phyloP scores from a whole-genome alignment of 106 monocot species.

The Allium sativum region DNA sequence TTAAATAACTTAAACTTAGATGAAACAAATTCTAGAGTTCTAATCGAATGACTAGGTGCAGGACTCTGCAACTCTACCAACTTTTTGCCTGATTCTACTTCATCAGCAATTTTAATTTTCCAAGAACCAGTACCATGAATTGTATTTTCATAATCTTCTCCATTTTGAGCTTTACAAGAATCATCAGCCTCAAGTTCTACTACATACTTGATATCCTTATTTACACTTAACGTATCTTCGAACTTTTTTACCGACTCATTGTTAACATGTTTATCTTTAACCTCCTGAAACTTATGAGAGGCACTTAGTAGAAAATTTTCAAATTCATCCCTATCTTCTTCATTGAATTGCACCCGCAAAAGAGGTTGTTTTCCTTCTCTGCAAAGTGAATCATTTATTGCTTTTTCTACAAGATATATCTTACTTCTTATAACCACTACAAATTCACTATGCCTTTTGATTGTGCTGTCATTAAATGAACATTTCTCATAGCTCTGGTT shows the following conservation, averaged over 20 bases:
- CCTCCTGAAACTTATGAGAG: conserved; percentile 12
- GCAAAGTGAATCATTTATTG: conserved; percentile 16
- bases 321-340: conserved; percentile 46
- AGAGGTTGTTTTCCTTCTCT: conserved; percentile 28
- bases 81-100: conserved; percentile 17
- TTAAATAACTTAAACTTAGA: conserved; percentile 24
- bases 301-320: conserved; percentile 32
- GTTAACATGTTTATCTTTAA: conserved; percentile 1
- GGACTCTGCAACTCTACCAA: conserved; percentile 6
- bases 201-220: conserved; percentile 7
- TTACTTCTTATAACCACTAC: conserved; percentile 26
- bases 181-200: conserved; percentile 1
- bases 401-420: conserved; percentile 29
- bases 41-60: conserved; percentile 16
- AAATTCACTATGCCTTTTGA: conserved; percentile 39
- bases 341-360: conserved; percentile 38
- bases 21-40: conserved; percentile 6
- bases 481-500: conserved; percentile 23
- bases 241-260: not conserved
- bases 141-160: conserved; percentile 8
- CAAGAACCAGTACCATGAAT: conserved; percentile 32
- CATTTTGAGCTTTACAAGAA: conserved; percentile 1
- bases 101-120: conserved; percentile 38
- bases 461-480: conserved; percentile 19
- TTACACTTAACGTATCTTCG: conserved; percentile 2